Conservation (phyloP, 148 eudicot genomes). For the Persicaria maculosa region DNA sequence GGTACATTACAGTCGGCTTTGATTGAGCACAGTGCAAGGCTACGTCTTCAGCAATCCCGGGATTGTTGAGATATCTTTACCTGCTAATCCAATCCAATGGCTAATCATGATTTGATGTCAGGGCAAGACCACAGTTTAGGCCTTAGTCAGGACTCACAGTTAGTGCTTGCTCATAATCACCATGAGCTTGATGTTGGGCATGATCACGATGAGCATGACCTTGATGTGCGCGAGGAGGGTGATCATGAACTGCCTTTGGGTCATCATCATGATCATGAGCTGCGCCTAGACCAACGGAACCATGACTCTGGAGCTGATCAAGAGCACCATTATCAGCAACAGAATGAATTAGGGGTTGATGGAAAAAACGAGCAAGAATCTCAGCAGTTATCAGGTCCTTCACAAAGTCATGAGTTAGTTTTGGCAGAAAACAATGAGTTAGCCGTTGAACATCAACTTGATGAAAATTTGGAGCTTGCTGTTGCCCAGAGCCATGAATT, state of each 20-base stretch:
- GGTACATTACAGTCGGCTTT: slow-evolving; percentile 14
- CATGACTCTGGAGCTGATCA: slow-evolving; percentile 22
- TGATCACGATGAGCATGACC: slow-evolving; percentile 3
- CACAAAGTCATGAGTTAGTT: slow-evolving; percentile 26
- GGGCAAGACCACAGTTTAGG: slow-evolving; percentile 33
- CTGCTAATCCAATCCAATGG: slow-evolving; percentile 19
- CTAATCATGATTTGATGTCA: slow-evolving; percentile 33
- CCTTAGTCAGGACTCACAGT: slow-evolving; percentile 24
- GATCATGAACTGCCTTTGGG: slow-evolving; percentile 22
- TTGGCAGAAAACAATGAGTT: slow-evolving; percentile 22
- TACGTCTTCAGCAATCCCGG: background rate
- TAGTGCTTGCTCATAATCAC: slow-evolving; percentile 27
- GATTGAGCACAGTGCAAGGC: background rate
- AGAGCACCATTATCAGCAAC: slow-evolving; percentile 24
- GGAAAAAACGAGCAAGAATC: slow-evolving; percentile 23
- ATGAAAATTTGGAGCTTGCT: slow-evolving; percentile 33
- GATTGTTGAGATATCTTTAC: background rate
- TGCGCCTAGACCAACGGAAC: slow-evolving; percentile 20
- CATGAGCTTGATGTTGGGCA: slow-evolving; percentile 21
- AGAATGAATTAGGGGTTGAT: slow-evolving; percentile 23
- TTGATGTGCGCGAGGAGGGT: slow-evolving; percentile 1
- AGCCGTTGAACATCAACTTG: slow-evolving; percentile 31
- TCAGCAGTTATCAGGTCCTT: slow-evolving; percentile 18
- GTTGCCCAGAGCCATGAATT: slow-evolving; percentile 31
- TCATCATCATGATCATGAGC: slow-evolving; percentile 21